These are phyloP conservation scores for Aspergillus viridinutans DNA, from an alignment of 2,329 filamentous ascomycete genomes.

Conservation along the genomic window DNA sequence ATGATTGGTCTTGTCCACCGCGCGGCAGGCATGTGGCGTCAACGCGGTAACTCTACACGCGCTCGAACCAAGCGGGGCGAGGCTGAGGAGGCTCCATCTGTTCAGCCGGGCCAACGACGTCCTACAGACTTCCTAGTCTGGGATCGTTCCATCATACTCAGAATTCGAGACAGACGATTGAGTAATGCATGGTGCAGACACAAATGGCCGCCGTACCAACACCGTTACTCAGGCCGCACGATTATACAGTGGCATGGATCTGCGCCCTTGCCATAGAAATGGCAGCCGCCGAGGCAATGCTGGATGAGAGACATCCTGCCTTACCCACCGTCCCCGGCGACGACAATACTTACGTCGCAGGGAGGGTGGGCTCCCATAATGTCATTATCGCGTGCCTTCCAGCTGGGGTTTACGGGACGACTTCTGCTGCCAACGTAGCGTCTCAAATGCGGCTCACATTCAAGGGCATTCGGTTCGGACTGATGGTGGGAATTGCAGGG, in stretches of 20 bases:
- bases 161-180: too few species aligned
- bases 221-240: background rate
- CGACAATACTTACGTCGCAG: slow-evolving; percentile 13
- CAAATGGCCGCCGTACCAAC: too few species aligned
- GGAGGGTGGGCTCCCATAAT: slow-evolving; percentile 12
- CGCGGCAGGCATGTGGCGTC: too few species aligned
- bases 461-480: background rate
- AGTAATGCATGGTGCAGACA: too few species aligned
- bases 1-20: too few species aligned
- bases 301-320: slow-evolving; percentile 5
- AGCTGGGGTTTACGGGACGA: background rate
- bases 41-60: too few species aligned
- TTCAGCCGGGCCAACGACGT: too few species aligned
- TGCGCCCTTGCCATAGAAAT: slow-evolving; percentile 12
- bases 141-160: too few species aligned
- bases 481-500: slow-evolving; percentile 13
- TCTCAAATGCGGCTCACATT: background rate
- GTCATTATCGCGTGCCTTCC: slow-evolving; percentile 16
- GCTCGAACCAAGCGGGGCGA: too few species aligned
- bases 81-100: too few species aligned
- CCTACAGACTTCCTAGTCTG: too few species aligned
- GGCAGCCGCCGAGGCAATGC: slow-evolving; percentile 13
- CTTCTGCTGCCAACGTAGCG: background rate
- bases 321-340: background rate
- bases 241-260: slow-evolving; percentile 16